Conservation (phyloP, 2,329 filamentous ascomycete genomes). For the Neonectria ditissima region DNA sequence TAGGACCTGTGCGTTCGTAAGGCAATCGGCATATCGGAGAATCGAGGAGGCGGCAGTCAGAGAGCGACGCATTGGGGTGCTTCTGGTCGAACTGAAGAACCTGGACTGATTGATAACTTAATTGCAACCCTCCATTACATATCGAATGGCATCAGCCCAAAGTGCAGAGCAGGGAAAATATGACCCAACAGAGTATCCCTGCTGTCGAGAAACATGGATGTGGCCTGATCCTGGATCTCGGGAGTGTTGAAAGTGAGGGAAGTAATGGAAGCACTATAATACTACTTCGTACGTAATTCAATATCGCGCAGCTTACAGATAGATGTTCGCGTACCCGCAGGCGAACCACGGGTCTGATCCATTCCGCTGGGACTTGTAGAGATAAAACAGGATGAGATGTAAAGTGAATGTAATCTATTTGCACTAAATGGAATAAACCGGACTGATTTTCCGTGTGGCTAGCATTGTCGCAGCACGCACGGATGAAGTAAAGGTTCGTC, state of each 20-base stretch:
- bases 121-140: slow-evolving; percentile 20
- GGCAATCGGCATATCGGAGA: not conserved
- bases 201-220: not conserved
- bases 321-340: not conserved
- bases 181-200: not conserved
- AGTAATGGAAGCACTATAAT: slow-evolving; percentile 2
- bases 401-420: too few relatives aligned
- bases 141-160: not conserved
- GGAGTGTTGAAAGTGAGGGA: not conserved
- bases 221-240: not conserved
- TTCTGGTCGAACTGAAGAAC: slow-evolving; percentile 10
- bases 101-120: slow-evolving; percentile 45
- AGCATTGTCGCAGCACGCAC: too few relatives aligned
- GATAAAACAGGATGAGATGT: not conserved
- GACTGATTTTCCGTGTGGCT: too few relatives aligned
- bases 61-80: not conserved
- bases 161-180: not conserved
- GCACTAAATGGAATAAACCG: too few relatives aligned
- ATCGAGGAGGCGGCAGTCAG: not conserved
- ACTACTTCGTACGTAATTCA: too few relatives aligned
- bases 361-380: not conserved
- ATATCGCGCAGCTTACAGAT: not conserved
- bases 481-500: too few relatives aligned
- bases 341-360: not conserved
- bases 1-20: not conserved